Percentiles rank a stretch among this genome's conserved stretches.
Conservation (phyloP, 257 asterid genomes). For the Eucommia ulmoides region DNA sequence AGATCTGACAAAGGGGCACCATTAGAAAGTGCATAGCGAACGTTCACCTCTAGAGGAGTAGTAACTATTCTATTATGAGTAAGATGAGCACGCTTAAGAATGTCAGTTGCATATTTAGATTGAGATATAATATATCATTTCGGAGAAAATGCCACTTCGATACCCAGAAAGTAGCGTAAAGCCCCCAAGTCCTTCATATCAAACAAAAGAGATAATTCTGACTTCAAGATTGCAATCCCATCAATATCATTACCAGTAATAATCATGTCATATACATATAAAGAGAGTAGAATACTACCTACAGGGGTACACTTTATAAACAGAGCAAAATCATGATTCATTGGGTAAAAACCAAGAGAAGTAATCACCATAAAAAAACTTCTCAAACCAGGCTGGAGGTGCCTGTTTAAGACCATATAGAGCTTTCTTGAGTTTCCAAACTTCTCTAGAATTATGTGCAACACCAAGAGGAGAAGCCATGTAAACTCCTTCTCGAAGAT, state of each 20-base stretch:
- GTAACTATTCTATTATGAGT: no score
- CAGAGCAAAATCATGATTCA: not conserved
- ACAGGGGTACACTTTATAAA: no score
- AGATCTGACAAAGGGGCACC: not conserved
- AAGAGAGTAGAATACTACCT: not conserved
- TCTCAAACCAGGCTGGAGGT: not conserved
- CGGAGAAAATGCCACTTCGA: not conserved
- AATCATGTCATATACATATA: not conserved
- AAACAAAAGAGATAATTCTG: not conserved
- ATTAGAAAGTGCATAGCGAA: not conserved
- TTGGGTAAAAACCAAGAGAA: not conserved
- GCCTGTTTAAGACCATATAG: constrained; percentile 1
- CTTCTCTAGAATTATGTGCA: not conserved
- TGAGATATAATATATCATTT: not conserved
- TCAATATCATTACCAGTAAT: not conserved
- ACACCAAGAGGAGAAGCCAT: not conserved
- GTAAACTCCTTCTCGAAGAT: not conserved
- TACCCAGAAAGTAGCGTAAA: not conserved
- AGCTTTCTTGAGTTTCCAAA: not conserved
- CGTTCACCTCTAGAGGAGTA: not conserved
- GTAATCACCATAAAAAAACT: not conserved
- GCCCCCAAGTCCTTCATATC: not conserved
- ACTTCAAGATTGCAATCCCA: not conserved
- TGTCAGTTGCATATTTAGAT: not conserved
- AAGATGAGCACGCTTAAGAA: not conserved